phyloP scores from a whole-genome alignment of 768 basidiomycete genomes.

The Tubosaeta sp. region DNA sequence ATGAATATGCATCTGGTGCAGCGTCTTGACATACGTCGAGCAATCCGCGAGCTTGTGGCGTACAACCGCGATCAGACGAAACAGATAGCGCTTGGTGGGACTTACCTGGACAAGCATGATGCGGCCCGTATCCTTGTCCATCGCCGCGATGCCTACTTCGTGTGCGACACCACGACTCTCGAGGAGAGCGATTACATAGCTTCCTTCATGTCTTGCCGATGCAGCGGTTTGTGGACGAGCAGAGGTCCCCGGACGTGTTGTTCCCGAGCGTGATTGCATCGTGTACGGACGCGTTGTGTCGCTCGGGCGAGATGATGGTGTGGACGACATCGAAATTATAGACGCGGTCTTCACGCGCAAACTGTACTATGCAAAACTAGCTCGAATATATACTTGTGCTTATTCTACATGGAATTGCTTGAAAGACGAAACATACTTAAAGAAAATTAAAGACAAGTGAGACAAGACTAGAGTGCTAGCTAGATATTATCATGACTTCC shows the following conservation, averaged over 20 bases:
- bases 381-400: constrained; percentile 11
- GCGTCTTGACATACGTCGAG: constrained; percentile 83
- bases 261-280: constrained; percentile 51
- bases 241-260: constrained; percentile 27
- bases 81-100: not conserved
- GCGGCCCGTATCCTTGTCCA: constrained; percentile 75
- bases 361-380: not conserved
- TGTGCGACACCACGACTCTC: constrained; percentile 76
- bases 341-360: too few relatives aligned
- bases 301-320: constrained; percentile 8
- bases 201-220: constrained; percentile 55
- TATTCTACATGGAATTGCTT: constrained; percentile 35
- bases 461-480: constrained; percentile 22
- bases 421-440: constrained; percentile 16
- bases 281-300: constrained; percentile 45
- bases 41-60: constrained; percentile 68
- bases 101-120: constrained; percentile 77
- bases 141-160: constrained; percentile 84
- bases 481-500: constrained; percentile 17
- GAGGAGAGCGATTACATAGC: constrained; percentile 62
- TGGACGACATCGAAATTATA: constrained; percentile 8
- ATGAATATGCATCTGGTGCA: constrained; percentile 82
- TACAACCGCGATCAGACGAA: not conserved
- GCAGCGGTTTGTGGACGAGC: constrained; percentile 63
- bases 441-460: constrained; percentile 8